Evolutionary conservation across 2,329 filamentous ascomycete genomes (phyloP), one percentile per base, ranked within the genome.

Genomic region (Neurospora crassa): DNA sequence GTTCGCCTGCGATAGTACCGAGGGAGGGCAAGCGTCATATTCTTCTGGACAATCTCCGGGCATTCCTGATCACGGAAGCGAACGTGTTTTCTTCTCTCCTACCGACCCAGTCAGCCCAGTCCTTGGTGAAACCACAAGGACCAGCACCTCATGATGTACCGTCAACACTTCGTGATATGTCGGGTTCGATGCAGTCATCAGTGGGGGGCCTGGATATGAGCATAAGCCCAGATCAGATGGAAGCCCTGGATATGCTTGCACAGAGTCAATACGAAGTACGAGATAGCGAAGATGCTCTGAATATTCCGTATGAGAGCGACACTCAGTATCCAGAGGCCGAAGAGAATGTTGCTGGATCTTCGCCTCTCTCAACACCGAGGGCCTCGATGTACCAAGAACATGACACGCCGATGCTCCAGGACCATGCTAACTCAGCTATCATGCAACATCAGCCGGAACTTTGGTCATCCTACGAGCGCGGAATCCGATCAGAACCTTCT

Each of bases 1-100:
- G 76, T 5, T 72, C 75, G 6, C 79, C 83, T 0, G 76, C 76
- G 29, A 81, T 83, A 29, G 77, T 82, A 1, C 84, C 84, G 34
- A 90, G 87, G 78, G 83, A 89, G 72, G 90, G 90, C 29, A 92
- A 91, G 78, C 85, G 90, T 34, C 87, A 89, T 71, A 82, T 92
- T 68, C 86, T 84, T 18, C 81, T 92, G n/a, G 85, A 86, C 18
- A 87, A 87, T 69, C 86, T 93, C 41, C 86, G 87, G 29, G 90
- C 89, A 16, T 87, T 86, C 74, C 79, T 92, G 40, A 88, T 92
- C 53, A 90, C 90, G 3, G 90, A 92, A 75, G 87, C 89, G 20
- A 89, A 88, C 67, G 85, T 89, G 47, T 91, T 92, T 71, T 87
- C 89, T 4, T 84, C 84, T 11, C 79, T 91, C 47, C 85, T 86